Base-by-base conservation (phyloP, 768 basidiomycete genomes). In the Mycena rosella region DNA sequence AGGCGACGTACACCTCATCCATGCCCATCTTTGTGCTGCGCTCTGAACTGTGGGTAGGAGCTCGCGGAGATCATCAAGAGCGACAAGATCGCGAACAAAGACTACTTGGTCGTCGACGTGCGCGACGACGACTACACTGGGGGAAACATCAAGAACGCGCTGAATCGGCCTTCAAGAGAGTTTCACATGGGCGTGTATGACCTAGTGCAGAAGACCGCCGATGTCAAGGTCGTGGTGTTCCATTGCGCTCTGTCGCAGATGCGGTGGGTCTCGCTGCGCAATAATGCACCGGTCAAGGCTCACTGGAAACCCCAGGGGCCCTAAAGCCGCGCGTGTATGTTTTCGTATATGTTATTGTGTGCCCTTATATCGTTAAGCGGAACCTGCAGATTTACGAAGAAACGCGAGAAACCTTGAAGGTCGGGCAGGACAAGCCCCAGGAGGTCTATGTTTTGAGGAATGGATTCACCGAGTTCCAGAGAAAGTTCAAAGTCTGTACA, bases 81-180 rank as follows among this genome's bases (percentile, higher is more conserved):
- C 74, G 85, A 84, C 61, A 89, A 89, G 73, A 79, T 81, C 34
- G 80, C 87, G 10, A 78, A 82, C 73, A 87, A 88, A 75, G 92
- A 95, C 75, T 95, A 89, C 75, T 77, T 91, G 32, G 85, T 96
- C 48, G 86, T 96, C 44, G 94, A 96, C 76, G 94, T 96, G 34
- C 89, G 94, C n/a, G 94, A 94, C 76, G 87, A 90, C 62, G 94
- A 96, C 70, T 92, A 84, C 78, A 81, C 75, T 14, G 94, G 94
- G 70, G 94, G 94, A 40, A 91, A 95, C 75, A 93, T 96, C 76
- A 88, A 85, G 70, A 84, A 86, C 67, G 84, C 87, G 45, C 73
- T 86, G 64, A 88, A 92, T 73, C 74, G 83, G 36, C 94, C 94
- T 1, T 92, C 92, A 10, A 67, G 75, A 30, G 83, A 82, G 54